Percentiles rank a stretch among this genome's conserved stretches.
These are phyloP conservation scores for Alliaria petiolata DNA, from an alignment of 345 rosid species.

Conservation along the genomic window DNA sequence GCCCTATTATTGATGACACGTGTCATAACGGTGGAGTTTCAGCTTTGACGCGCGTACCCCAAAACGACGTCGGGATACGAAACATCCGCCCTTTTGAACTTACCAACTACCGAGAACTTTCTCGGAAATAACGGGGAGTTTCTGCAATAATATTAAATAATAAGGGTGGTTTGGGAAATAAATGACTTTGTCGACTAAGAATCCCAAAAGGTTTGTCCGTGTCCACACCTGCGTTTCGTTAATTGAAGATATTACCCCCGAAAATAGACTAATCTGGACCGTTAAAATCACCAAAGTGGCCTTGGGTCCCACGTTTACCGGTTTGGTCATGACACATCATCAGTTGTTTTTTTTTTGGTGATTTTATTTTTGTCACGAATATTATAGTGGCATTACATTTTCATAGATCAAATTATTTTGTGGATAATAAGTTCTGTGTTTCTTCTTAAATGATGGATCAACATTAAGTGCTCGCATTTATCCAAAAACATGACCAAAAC, in stretches of 20 bases:
- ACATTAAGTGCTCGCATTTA: neutral
- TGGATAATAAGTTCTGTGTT: neutral
- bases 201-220: neutral
- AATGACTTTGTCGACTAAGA: neutral
- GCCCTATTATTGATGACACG: slow-evolving; percentile 33
- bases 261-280: neutral
- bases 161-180: neutral
- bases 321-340: neutral
- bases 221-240: slow-evolving; percentile 22
- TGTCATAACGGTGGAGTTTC: slow-evolving; percentile 9
- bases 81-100: slow-evolving; percentile 8
- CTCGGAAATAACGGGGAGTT: slow-evolving; percentile 14
- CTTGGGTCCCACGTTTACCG: neutral
- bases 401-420: neutral
- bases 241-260: slow-evolving; percentile 13
- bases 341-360: neutral
- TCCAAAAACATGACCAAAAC: neutral
- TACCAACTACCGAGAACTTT: slow-evolving; percentile 12
- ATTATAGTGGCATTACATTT: neutral
- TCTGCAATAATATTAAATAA: neutral
- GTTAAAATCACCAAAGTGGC: neutral
- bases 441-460: no score
- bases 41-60: slow-evolving; percentile 31
- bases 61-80: slow-evolving; percentile 6
- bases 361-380: neutral